Conservation (phyloP, 1,284 basidiomycete genomes). For the Ganoderma boninense region DNA sequence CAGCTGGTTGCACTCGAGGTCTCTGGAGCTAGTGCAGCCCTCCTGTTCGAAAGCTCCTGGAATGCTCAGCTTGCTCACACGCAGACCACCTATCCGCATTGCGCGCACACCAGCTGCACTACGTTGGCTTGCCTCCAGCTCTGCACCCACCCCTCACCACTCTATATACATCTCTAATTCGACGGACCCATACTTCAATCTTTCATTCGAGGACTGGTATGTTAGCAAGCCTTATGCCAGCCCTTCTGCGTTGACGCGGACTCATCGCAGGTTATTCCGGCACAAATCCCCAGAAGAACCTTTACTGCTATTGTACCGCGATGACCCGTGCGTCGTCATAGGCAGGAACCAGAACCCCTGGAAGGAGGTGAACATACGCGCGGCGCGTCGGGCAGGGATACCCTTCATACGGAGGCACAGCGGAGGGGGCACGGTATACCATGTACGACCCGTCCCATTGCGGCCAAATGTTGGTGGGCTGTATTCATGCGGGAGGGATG, state of each 20-base stretch:
- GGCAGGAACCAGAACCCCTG: conserved; percentile 98
- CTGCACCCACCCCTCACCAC: conserved; percentile 43
- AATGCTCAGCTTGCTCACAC: background rate
- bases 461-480: background rate
- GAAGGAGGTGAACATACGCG: conserved; percentile 89
- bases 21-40: background rate
- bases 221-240: conserved; percentile 32
- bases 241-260: background rate
- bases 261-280: conserved; percentile 82
- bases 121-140: conserved; percentile 16
- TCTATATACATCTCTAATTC: conserved; percentile 87
- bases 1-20: background rate
- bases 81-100: background rate
- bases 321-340: conserved; percentile 91
- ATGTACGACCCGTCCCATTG: conserved; percentile 64
- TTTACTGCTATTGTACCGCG: conserved; percentile 89
- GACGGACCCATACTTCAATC: conserved; percentile 91
- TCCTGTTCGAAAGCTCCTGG: background rate
- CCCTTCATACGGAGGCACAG: conserved; percentile 89
- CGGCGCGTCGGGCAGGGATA: conserved; percentile 61
- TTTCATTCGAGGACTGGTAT: conserved; percentile 94
- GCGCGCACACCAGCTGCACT: background rate
- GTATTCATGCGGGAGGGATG: background rate
- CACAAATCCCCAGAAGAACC: conserved; percentile 73
- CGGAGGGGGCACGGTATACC: conserved; percentile 98